Percentiles rank a stretch among this genome's conserved stretches.
Conservation (phyloP, 2,329 filamentous ascomycete species). For the Fusarium veterinarium region DNA sequence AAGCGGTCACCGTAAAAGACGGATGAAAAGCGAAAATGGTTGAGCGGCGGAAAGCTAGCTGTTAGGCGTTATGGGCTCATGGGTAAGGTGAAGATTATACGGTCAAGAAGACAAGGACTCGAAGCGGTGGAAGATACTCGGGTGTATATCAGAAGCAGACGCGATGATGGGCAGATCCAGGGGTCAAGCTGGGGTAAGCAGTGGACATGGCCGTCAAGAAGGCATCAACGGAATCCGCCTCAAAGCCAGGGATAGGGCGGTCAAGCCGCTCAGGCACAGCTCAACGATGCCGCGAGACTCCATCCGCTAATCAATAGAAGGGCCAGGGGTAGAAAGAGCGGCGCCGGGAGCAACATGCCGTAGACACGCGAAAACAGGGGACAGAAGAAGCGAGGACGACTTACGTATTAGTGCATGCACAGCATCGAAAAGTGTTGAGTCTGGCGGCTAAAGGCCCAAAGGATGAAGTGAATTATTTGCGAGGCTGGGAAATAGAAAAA, state of each 20-base stretch:
- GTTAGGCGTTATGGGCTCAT: conserved; percentile 28
- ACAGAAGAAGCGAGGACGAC: conserved; percentile 23
- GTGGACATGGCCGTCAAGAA: conserved; percentile 12
- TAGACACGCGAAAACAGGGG: conserved; percentile 37
- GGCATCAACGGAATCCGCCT: conserved; percentile 16
- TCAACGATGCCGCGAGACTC: conserved; percentile 29
- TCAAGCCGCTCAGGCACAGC: conserved; percentile 36
- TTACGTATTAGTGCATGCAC: conserved; percentile 35
- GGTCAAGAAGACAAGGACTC: conserved; percentile 26
- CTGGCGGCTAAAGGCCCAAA: background rate
- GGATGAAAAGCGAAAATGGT: conserved; percentile 13
- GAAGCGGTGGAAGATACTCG: conserved; percentile 37
- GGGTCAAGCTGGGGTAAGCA: conserved; percentile 37
- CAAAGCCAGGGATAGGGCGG: conserved; percentile 30
- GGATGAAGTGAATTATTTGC: background rate
- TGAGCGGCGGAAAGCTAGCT: conserved; percentile 18
- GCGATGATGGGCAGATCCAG: conserved; percentile 43
- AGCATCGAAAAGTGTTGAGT: conserved; percentile 28
- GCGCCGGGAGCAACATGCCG: conserved; percentile 27
- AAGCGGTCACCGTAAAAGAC: conserved; percentile 37
- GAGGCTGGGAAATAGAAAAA: conserved; percentile 24
- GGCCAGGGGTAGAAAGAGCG: conserved; percentile 28
- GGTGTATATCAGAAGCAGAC: conserved; percentile 25
- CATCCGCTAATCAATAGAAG: conserved; percentile 36
- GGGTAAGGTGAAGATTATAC: conserved; percentile 40